Base-by-base conservation (phyloP, 2,329 filamentous ascomycete species). In the Phyllosticta citrichinensis region DNA sequence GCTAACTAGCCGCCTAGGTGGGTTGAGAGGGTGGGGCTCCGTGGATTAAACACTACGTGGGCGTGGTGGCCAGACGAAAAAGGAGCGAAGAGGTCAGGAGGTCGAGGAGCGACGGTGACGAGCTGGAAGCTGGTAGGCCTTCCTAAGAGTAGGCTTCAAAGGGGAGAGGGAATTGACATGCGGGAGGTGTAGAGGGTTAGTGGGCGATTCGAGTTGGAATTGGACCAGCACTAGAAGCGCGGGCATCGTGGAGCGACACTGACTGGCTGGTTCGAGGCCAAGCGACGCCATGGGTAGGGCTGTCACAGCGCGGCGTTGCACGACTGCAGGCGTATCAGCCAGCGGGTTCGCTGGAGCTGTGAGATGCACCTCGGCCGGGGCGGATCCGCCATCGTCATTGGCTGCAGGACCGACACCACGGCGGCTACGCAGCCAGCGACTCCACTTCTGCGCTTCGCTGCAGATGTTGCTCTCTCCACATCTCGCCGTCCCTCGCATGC, bases 261-360 rank as follows among this genome's bases (percentile, higher is more conserved):
- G 58, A 54, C 53, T 52, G 51, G 58, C 58, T 47, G 40, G 17
- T 47, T 33, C 22, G n/a, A 52, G 24, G 52, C 40, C 53, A 56
- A 52, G 58, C 12, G 53, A 35, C 35, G 51, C 53, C 54, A 56
- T 56, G 5, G 14, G 22, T 17, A 51, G 58, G 58, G 35, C 58
- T 60, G 58, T 60, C 58, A 54, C 58, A 60, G 58, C 58, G 55
- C 51, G 52, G 58, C 58, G 58, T 60, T 60, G 52, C 58, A 60
- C 58, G 58, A 60, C 58, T 54, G 53, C 40, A 54, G 53, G 52
- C 58, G 58, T 60, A 30, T 60, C 58, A 60, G 58, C 52, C 58
- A 24, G 57, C 57, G 52, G 57, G 50, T 47, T 47, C 40, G 40
- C 40, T 47, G 40, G n/a, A 47, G 40, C 40, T 47, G 40, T 47